phyloP scores from a whole-genome alignment of 1,284 basidiomycete species.

The Nidula niveotomentosa region DNA sequence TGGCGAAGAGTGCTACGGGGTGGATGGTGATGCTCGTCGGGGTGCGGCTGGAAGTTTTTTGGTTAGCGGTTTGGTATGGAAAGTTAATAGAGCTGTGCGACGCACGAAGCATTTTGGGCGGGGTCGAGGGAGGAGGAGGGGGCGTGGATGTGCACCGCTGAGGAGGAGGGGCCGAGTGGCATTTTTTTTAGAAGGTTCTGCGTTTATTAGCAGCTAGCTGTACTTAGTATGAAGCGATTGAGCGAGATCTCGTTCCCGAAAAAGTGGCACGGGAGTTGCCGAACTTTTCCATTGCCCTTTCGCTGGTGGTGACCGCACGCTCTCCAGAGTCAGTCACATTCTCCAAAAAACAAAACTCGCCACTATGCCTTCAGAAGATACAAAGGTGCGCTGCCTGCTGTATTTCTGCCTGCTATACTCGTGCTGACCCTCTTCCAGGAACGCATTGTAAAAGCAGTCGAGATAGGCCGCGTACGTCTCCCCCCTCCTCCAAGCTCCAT shows the following conservation, averaged over 20 bases:
- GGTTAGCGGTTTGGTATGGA: not conserved
- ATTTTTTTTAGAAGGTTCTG: slow-evolving; percentile 35
- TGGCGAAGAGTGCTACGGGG: slow-evolving; percentile 92
- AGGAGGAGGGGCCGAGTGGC: slow-evolving; percentile 67
- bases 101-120: slow-evolving; percentile 37
- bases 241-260: slow-evolving; percentile 3
- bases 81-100: no score
- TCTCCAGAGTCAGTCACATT: slow-evolving; percentile 13
- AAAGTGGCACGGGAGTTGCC: slow-evolving; percentile 36
- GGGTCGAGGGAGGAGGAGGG: slow-evolving; percentile 19
- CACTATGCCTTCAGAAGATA: slow-evolving; percentile 83
- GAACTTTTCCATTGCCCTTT: slow-evolving; percentile 15
- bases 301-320: slow-evolving; percentile 1
- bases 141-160: slow-evolving; percentile 66
- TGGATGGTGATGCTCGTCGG: slow-evolving; percentile 82
- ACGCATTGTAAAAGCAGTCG: slow-evolving; percentile 75
- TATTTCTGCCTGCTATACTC: not conserved
- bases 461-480: slow-evolving; percentile 74
- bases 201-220: not conserved
- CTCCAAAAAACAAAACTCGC: slow-evolving; percentile 13
- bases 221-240: not conserved
- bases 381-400: slow-evolving; percentile 50
- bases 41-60: slow-evolving; percentile 47
- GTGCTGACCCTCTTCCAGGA: slow-evolving; percentile 47
- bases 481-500: not conserved